Conservation (phyloP, 108 stramenopile species). For the Aurantiochytrium sp. region DNA sequence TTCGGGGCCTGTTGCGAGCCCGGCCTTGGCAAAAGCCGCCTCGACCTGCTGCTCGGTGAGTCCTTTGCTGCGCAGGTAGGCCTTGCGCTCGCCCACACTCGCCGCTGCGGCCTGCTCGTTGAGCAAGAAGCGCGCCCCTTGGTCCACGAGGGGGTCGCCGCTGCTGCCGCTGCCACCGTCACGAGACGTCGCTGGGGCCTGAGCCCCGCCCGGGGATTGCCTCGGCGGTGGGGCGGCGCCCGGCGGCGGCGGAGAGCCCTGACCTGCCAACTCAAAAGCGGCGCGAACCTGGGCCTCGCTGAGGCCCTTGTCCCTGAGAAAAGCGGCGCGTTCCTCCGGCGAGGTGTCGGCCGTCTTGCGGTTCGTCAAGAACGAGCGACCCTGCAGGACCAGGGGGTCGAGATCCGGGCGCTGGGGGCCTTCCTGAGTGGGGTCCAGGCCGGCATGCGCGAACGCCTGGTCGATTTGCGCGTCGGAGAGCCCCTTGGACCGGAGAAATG, state of each 20-base stretch:
- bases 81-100: not conserved
- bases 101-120: not conserved
- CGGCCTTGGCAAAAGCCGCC: not conserved
- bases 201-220: too few species aligned
- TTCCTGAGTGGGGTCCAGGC: not conserved
- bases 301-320: not conserved
- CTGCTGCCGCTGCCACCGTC: too few species aligned
- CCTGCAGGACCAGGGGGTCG: not conserved
- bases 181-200: too few species aligned
- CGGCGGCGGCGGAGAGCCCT: not conserved
- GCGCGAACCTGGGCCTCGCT: not conserved
- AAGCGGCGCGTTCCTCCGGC: not conserved
- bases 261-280: not conserved
- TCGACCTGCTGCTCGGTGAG: not conserved
- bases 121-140: not conserved
- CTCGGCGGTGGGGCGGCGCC: too few species aligned
- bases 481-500: not conserved
- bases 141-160: not conserved
- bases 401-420: not conserved
- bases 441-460: not conserved
- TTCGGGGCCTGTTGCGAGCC: not conserved
- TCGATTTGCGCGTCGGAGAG: not conserved
- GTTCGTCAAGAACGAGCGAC: not conserved
- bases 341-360: not conserved
- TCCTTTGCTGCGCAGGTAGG: slow-evolving; percentile 3